Evolutionary conservation across 75 land plant species (phyloP).

Genomic region (Azolla pinnata): DNA sequence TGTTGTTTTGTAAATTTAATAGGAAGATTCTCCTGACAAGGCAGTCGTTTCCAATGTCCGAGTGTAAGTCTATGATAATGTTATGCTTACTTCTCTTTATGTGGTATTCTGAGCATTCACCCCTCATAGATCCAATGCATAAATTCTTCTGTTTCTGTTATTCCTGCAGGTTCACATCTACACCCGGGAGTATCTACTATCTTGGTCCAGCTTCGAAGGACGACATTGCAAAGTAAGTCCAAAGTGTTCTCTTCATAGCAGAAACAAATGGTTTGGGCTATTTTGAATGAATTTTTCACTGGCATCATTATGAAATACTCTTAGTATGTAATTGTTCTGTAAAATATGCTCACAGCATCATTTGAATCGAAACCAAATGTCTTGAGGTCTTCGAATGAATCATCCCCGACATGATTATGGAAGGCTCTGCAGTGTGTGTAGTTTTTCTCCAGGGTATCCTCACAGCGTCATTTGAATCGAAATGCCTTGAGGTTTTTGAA

Average conservation of each 20-base stretch:
- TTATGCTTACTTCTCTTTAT: background rate
- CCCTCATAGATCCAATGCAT: no score
- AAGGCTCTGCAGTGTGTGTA: no score
- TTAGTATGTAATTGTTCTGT: background rate
- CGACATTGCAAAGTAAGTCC: constrained; percentile 80
- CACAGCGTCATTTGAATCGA: no score
- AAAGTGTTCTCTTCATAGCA: background rate
- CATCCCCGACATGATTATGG: no score
- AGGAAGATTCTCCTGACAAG: constrained; percentile 36
- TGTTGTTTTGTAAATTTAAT: constrained; percentile 5
- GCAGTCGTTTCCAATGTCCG: constrained; percentile 49
- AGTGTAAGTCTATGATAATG: constrained; percentile 35
- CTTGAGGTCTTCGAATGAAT: no score
- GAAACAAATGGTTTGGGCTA: background rate
- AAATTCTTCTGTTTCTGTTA: background rate
- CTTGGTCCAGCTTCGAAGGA: constrained; percentile 84
- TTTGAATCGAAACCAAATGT: no score
- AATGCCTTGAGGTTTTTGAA: no score
- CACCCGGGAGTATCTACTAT: constrained; percentile 72
- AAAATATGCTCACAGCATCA: no score
- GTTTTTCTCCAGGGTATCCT: no score
- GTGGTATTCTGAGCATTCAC: background rate
- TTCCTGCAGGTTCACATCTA: constrained; percentile 56
- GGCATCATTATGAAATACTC: background rate
- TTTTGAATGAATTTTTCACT: background rate